Conservation (phyloP, 805 yeast genomes). For the Schwanniomyces occidentalis region DNA sequence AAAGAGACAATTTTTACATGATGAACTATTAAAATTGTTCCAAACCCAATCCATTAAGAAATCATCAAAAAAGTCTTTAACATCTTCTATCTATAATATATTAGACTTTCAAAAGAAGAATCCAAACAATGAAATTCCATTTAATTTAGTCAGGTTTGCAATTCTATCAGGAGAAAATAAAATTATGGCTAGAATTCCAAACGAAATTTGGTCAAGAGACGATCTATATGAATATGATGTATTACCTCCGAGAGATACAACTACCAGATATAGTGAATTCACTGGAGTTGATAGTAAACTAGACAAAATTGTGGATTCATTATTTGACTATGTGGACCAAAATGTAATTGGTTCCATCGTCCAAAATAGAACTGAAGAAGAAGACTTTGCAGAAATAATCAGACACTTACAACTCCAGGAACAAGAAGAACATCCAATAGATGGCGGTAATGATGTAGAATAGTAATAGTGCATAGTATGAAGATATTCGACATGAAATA, state of each 20-base stretch:
- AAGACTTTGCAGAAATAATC: constrained; percentile 23
- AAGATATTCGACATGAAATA: neutral
- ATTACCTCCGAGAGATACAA: constrained; percentile 55
- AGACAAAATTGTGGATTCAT: constrained; percentile 24
- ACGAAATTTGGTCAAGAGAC: constrained; percentile 56
- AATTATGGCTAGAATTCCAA: constrained; percentile 70
- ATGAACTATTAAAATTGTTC: constrained; percentile 33
- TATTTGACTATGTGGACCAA: constrained; percentile 48
- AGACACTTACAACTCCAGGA: constrained; percentile 20
- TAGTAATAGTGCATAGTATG: neutral
- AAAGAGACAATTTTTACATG: constrained; percentile 48
- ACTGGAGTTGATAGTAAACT: constrained; percentile 21
- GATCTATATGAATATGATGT: constrained; percentile 72
- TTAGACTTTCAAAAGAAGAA: constrained; percentile 4
- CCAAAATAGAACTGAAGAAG: constrained; percentile 31
- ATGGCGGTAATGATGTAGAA: constrained; percentile 6
- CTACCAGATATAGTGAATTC: constrained; percentile 39
- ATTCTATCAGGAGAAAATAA: constrained; percentile 70
- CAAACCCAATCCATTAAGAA: constrained; percentile 3
- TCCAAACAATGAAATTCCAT: constrained; percentile 44
- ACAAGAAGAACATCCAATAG: constrained; percentile 3
- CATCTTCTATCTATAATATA: constrained; percentile 15
- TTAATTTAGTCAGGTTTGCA: constrained; percentile 65
- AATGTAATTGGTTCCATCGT: constrained; percentile 43
- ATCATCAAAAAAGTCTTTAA: constrained; percentile 4